A percentile compares a stretch with the other conserved stretches of the same genome.
phyloP scores from a whole-genome alignment of 2,329 filamentous ascomycete species.

The Rosellinia necatrix region DNA sequence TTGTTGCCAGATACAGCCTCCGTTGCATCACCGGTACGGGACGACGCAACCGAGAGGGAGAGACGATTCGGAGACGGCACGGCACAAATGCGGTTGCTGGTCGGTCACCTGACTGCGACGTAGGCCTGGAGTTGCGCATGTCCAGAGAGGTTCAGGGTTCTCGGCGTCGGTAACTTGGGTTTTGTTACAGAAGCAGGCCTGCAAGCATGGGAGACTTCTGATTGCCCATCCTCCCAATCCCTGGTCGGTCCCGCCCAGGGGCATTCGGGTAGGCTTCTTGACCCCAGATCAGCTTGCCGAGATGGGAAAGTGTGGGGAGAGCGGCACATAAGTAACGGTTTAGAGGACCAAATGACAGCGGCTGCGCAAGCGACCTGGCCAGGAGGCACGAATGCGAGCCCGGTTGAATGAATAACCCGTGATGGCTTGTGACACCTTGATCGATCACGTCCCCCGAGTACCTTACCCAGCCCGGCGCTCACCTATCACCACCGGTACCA shows the following conservation, averaged over 20 bases:
- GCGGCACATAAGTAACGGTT: constrained; percentile 14
- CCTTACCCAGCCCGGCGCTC: constrained; percentile 17
- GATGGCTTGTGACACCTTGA: background rate
- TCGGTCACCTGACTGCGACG: constrained; percentile 4
- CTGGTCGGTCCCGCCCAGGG: too few relatives aligned
- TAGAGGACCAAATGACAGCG: constrained; percentile 10
- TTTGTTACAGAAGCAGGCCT: background rate
- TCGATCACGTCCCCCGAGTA: too few relatives aligned
- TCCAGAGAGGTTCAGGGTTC: background rate
- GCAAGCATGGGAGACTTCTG: background rate
- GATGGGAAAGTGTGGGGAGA: constrained; percentile 21
- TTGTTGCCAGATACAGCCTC: constrained; percentile 12
- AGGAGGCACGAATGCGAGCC: background rate
- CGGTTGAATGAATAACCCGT: background rate
- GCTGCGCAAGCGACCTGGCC: constrained; percentile 18
- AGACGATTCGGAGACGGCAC: constrained; percentile 14
- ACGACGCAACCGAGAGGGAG: constrained; percentile 10
- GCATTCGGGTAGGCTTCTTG: background rate
- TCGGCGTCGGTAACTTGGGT: background rate
- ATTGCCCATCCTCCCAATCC: background rate
- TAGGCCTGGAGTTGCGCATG: background rate
- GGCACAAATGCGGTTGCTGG: constrained; percentile 5
- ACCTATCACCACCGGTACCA: constrained; percentile 6
- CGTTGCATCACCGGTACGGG: constrained; percentile 15
- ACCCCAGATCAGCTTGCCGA: constrained; percentile 23